Conservation (phyloP, 768 basidiomycete species). For the Mycena chlorophos region DNA sequence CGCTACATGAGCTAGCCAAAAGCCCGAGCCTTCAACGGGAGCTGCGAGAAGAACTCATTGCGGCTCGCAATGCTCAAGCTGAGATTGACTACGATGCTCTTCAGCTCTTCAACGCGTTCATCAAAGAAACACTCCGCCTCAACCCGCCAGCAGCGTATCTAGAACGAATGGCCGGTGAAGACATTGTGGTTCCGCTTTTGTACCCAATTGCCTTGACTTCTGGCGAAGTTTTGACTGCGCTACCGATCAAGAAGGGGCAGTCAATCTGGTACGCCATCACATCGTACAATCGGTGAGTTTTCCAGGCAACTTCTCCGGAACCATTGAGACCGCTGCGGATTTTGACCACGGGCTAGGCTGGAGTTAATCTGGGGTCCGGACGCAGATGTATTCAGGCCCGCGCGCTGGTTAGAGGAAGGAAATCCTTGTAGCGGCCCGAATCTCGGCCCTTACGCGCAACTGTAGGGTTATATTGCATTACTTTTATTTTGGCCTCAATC, state of each 20-base stretch:
- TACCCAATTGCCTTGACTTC: no score
- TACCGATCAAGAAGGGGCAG: neutral
- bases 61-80: no score
- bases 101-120: no score
- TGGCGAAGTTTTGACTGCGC: neutral
- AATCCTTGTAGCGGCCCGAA: constrained; percentile 11
- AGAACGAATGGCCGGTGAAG: no score
- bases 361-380: constrained; percentile 42
- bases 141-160: no score
- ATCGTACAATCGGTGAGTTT: constrained; percentile 1
- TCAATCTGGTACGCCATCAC: neutral
- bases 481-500: neutral
- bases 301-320: constrained; percentile 10
- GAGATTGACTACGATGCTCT: no score
- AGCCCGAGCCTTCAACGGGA: no score
- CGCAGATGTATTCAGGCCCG: constrained; percentile 42
- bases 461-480: constrained; percentile 4
- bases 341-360: constrained; percentile 26
- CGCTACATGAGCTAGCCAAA: no score
- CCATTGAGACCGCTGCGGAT: constrained; percentile 31
- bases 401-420: constrained; percentile 41
- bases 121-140: no score
- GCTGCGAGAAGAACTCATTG: no score
- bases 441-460: constrained; percentile 17
- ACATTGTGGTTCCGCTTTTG: no score